Evolutionary conservation across 371 early-diverging fungal genomes (phyloP), one percentile per base, ranked within the genome.

Genomic region (Saksenaea vasiformis): DNA sequence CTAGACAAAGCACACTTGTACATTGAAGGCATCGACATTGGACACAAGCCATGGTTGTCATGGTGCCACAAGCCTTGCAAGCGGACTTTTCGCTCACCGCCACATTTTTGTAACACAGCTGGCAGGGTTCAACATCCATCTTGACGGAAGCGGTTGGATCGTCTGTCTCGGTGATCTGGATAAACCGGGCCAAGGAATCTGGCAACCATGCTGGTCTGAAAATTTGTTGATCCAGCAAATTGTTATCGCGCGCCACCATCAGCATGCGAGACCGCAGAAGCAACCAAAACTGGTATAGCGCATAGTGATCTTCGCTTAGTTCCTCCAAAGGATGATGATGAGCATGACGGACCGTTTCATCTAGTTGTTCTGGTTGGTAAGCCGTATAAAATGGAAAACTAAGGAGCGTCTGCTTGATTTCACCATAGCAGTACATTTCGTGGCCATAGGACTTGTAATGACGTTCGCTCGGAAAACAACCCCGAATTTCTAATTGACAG

Each of bases 11-110:
- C 10, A 55, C 55, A 55, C 31, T 10, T 1, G 39, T 24, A 26
- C 62, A 62, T 4, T 62, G 56, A 24, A 55, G 53, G 24, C 64
- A 64, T 37, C 19, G 31, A 41, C 64, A 64, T n/a, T 64, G 64
- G 19, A 53, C 59, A 57, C 64, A 64, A 22, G 59, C 19, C 17
- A 31, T 47, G 5, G 58, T 35, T 17, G 64, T 53, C 37, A 58
- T 26, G 13, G 39, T 53, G 28, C 58, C 58, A 28, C 64, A 64
- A 5, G 27, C 24, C 51, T 22, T 47, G 31, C 64, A 64, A 8
- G 54, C 34, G 27, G 36, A 27, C n/a, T 44, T 38, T 28, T 27
- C 35, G 5, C 26, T 51, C 11, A 47, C 17, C 31, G 58, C 39
- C 27, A 64, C 64, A 28, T 64, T 57, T 38, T 54, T 44, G 54